phyloP scores from a whole-genome alignment of 1,284 basidiomycete genomes.

The Mycena sp. region DNA sequence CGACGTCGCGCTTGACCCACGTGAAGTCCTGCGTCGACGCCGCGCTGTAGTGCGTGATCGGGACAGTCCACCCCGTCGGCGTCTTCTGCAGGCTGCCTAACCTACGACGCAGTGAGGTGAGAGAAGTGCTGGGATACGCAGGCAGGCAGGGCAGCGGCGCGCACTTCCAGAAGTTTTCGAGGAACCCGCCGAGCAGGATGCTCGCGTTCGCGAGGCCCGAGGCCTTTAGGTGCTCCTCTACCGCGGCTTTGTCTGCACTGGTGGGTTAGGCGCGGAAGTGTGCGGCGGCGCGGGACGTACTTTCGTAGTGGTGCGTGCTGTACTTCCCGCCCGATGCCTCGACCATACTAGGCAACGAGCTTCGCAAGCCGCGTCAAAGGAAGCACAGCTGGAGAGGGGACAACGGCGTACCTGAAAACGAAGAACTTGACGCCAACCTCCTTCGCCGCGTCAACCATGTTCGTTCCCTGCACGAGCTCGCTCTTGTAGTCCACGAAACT shows the following conservation, averaged over 20 bases:
- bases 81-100: conserved; percentile 23
- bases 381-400: conserved; percentile 30
- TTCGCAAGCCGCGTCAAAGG: conserved; percentile 21
- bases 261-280: background rate
- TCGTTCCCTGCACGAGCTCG: conserved; percentile 47
- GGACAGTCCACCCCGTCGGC: conserved; percentile 27
- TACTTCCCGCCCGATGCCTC: conserved; percentile 12
- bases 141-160: background rate
- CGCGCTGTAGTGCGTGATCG: conserved; percentile 33
- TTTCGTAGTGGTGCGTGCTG: background rate
- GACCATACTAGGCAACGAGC: conserved; percentile 9
- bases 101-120: background rate
- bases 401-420: conserved; percentile 39
- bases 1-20: conserved; percentile 43
- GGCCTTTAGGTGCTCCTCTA: conserved; percentile 40
- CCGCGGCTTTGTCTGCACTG: conserved; percentile 39
- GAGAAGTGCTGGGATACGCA: background rate
- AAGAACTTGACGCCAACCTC: conserved; percentile 40
- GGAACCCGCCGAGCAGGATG: conserved; percentile 43
- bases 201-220: conserved; percentile 37
- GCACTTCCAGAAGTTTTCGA: conserved; percentile 43
- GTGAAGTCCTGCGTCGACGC: conserved; percentile 33
- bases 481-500: conserved; percentile 31
- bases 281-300: conserved; percentile 28
- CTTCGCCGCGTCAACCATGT: conserved; percentile 48